These are phyloP conservation scores for Ailanthus altissimus DNA, from an alignment of 345 rosid species.

Conservation along the genomic window DNA sequence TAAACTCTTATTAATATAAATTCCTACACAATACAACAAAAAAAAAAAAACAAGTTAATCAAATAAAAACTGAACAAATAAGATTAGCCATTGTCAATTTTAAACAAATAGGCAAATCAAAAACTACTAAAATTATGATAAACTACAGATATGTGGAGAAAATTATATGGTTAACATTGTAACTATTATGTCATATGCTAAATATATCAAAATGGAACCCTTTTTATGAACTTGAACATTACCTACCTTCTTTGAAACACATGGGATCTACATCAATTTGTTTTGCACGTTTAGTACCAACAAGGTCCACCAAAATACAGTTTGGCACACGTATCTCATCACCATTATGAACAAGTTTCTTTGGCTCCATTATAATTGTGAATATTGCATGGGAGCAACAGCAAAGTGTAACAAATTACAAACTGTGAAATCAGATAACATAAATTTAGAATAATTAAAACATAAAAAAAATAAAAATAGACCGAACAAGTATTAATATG, in stretches of 20 bases:
- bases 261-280: constrained; percentile 92
- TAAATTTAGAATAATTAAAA: background rate
- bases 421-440: background rate
- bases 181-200: background rate
- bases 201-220: background rate
- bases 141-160: too few relatives aligned
- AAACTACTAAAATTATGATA: too few relatives aligned
- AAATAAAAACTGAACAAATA: background rate
- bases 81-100: background rate
- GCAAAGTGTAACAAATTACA: constrained; percentile 20
- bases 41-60: background rate
- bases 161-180: background rate
- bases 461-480: background rate
- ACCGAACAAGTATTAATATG: background rate
- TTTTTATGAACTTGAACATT: too few relatives aligned
- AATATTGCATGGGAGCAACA: constrained; percentile 98
- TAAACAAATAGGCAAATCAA: background rate
- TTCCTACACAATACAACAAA: constrained; percentile 56
- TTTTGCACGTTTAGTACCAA: constrained; percentile 96
- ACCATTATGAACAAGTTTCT: constrained; percentile 54
- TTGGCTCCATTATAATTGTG: constrained; percentile 90
- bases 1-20: constrained; percentile 92
- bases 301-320: constrained; percentile 92
- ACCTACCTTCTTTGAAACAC: constrained; percentile 97
- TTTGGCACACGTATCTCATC: constrained; percentile 88